Conservation (phyloP, 192 early-diverging fungal genomes). For the Rhizophagus sp. region DNA sequence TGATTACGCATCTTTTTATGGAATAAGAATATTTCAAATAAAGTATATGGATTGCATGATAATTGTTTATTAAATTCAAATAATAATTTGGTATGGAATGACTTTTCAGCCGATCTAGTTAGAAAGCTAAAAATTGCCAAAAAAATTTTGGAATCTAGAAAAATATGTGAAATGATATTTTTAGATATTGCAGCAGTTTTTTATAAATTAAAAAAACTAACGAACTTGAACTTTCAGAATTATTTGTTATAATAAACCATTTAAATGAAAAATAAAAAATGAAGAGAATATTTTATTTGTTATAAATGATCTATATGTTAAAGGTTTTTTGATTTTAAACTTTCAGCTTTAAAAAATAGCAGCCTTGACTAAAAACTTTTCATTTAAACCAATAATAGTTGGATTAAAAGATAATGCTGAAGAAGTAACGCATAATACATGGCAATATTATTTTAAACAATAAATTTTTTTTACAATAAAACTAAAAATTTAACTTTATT, state of each 20-base stretch:
- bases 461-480: no score
- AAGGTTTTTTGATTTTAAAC: no score
- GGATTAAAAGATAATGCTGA: no score
- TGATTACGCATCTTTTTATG: no score
- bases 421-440: neutral
- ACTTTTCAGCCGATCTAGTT: neutral
- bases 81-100: neutral
- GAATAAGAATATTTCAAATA: neutral
- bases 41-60: neutral
- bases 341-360: no score
- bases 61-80: neutral
- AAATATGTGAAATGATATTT: neutral
- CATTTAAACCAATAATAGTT: neutral
- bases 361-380: no score
- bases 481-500: no score
- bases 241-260: neutral
- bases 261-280: neutral
- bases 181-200: no score
- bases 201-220: no score
- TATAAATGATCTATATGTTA: neutral
- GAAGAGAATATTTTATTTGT: no score
- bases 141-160: neutral
- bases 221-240: neutral
- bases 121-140: neutral
- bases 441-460: no score